Percentiles rank a stretch among this genome's conserved stretches.
phyloP scores from a whole-genome alignment of 1,284 basidiomycete species.

The Tranzscheliella williamsii region DNA sequence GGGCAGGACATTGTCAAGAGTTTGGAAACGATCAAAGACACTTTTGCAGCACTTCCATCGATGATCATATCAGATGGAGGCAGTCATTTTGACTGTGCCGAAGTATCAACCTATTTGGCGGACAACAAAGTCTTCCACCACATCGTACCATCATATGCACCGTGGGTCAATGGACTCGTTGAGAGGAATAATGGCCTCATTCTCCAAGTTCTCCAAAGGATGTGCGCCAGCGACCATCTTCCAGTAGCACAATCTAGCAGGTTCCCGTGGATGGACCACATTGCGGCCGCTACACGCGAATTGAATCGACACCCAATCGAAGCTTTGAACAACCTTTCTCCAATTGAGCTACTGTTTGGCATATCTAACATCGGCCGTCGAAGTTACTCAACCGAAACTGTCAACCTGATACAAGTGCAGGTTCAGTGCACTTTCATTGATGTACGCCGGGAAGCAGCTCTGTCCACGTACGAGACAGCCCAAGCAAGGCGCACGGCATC shows the following conservation, averaged over 20 bases:
- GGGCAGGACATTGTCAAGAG: not conserved
- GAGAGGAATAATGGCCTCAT: not conserved
- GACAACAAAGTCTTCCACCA: not conserved
- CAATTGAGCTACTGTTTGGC: not conserved
- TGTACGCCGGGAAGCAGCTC: not conserved
- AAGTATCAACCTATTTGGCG: not conserved
- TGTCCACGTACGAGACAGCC: not conserved
- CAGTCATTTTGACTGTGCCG: not conserved
- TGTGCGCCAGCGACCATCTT: not conserved
- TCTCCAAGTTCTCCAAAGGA: not conserved
- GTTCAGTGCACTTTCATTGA: not conserved
- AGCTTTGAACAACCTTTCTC: not conserved
- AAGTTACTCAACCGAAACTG: not conserved
- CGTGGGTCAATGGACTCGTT: slow-evolving; percentile 1
- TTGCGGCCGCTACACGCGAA: not conserved
- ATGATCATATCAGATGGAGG: not conserved
- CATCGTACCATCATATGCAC: not conserved
- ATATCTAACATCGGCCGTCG: not conserved
- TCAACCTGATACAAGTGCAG: not conserved
- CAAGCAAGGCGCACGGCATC: not conserved
- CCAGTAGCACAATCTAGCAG: not conserved
- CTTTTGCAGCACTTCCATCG: not conserved
- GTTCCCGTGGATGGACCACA: not conserved
- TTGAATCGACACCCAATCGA: not conserved
- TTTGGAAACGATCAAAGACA: not conserved